Evolutionary conservation across 768 basidiomycete genomes (phyloP), one percentile per base, ranked within the genome.

Genomic region (Podaxis sp.): DNA sequence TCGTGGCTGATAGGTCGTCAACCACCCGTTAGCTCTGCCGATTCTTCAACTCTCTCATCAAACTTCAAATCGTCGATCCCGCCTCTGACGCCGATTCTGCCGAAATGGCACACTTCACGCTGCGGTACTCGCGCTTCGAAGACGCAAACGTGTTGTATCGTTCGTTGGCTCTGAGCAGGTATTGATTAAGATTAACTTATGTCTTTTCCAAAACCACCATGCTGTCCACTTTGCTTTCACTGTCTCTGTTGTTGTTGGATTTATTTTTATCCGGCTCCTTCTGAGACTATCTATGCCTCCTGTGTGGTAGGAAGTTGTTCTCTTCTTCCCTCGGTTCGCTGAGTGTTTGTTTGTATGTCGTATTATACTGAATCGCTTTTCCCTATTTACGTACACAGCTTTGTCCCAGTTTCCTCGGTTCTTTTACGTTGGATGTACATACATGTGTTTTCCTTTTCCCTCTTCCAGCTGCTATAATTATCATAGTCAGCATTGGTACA

Each of bases 81-180:
- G 70, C 75, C 6, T 79, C 78, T n/a, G 90, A 91, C 61, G 80
- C 81, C 7, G 90, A 93, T 69, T 83, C 87, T 0, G 82, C 88
- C 4, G 92, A 92, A 75, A 92, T 93, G 82, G 81, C 82, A 4
- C 88, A 91, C 70, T 93, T 93, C 68, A 85, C 85, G 49, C 79
- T 93, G 53, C 83, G 84, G 42, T 80, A 90, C 68, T 82, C 92
- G 11, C 82, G 87, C 2, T 87, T 92, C 63, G 89, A 90, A 70
- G 91, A 93, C 66, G 91, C 91, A 17, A 91, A 88, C 65, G 72
- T 80, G 63, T 80, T 93, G 51, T 93, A 92, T 69, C 84, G 90
- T 22, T 70, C 81, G 53, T 78, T 93, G 66, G 89, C 83, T 51
- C 73, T 73, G 59, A 79, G 75, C 51, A 77, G 75, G 67, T 76